Conservation (phyloP, 2,329 filamentous ascomycete genomes). For the Penicillium sp. region DNA sequence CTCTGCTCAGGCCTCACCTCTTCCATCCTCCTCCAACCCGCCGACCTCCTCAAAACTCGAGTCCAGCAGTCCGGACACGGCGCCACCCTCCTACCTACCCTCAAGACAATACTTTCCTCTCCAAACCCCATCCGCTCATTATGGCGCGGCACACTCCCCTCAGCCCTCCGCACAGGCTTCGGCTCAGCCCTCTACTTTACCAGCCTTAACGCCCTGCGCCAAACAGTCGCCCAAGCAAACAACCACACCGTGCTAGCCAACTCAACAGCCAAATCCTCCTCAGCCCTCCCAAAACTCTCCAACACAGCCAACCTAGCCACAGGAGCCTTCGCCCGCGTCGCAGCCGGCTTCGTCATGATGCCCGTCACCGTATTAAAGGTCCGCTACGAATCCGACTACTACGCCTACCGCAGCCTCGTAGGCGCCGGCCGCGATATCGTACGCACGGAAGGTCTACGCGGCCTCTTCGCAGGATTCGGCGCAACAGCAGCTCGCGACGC, state of each 20-base stretch:
- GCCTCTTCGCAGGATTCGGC: slow-evolving; percentile 92
- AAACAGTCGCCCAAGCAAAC: slow-evolving; percentile 58
- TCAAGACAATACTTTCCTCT: slow-evolving; percentile 70
- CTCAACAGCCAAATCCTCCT: slow-evolving; percentile 57
- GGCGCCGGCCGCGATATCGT: slow-evolving; percentile 77
- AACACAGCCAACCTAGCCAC: slow-evolving; percentile 84
- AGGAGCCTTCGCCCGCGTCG: slow-evolving; percentile 80
- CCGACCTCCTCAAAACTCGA: slow-evolving; percentile 94
- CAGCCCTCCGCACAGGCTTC: slow-evolving; percentile 88
- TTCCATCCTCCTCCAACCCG: slow-evolving; percentile 88
- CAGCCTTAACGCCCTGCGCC: slow-evolving; percentile 80
- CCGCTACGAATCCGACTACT: slow-evolving; percentile 87
- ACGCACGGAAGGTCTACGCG: slow-evolving; percentile 71
- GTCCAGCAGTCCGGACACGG: slow-evolving; percentile 80
- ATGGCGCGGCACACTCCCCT: slow-evolving; percentile 92
- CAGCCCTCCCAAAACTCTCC: slow-evolving; percentile 78
- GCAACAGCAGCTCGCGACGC: slow-evolving; percentile 92
- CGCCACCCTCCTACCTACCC: slow-evolving; percentile 68
- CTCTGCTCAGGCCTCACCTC: slow-evolving; percentile 85
- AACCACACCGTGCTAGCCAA: slow-evolving; percentile 46
- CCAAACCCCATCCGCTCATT: slow-evolving; percentile 72
- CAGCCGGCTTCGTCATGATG: slow-evolving; percentile 90
- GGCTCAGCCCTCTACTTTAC: slow-evolving; percentile 95
- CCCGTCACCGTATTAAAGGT: slow-evolving; percentile 96
- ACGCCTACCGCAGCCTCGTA: slow-evolving; percentile 77